Evolutionary conservation across 1,284 basidiomycete genomes (phyloP).

Genomic region (Boletus semigastroideus): DNA sequence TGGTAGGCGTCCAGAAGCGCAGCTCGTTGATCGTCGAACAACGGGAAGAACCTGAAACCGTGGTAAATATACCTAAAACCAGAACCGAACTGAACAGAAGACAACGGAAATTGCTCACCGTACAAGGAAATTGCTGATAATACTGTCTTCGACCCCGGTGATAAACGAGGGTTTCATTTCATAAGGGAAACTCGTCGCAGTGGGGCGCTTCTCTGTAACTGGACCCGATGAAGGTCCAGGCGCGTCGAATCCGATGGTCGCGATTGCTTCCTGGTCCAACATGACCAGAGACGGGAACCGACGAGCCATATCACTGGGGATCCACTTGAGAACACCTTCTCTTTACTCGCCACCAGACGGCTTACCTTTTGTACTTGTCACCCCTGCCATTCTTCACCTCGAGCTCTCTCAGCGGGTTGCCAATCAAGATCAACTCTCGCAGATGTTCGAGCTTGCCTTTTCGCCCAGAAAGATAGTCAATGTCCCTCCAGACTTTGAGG

Average conservation of each 20-base stretch:
- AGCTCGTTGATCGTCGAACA: slow-evolving; percentile 78
- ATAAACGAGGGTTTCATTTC: slow-evolving; percentile 76
- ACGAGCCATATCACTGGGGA: slow-evolving; percentile 63
- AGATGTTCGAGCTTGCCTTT: slow-evolving; percentile 62
- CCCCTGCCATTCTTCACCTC: slow-evolving; percentile 56
- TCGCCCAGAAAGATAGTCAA: slow-evolving; percentile 61
- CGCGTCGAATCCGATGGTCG: slow-evolving; percentile 71
- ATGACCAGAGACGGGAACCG: slow-evolving; percentile 71
- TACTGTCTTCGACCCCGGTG: slow-evolving; percentile 65
- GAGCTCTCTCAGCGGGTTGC: slow-evolving; percentile 75
- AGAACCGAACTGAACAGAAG: slow-evolving; percentile 5
- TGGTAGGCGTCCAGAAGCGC: slow-evolving; percentile 77
- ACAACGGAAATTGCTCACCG: slow-evolving; percentile 48
- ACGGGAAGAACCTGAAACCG: slow-evolving; percentile 70
- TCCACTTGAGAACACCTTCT: slow-evolving; percentile 16
- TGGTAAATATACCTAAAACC: slow-evolving; percentile 9
- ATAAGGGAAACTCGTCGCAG: slow-evolving; percentile 67
- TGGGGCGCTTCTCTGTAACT: slow-evolving; percentile 41
- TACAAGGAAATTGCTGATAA: slow-evolving; percentile 76
- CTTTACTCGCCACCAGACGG: slow-evolving; percentile 7
- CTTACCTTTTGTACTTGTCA: slow-evolving; percentile 67
- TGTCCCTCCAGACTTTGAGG: slow-evolving; percentile 62
- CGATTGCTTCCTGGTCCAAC: slow-evolving; percentile 74
- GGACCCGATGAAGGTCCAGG: slow-evolving; percentile 46
- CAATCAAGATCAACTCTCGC: slow-evolving; percentile 75